Percentiles rank a stretch among this genome's conserved stretches.
Evolutionary conservation across 192 early-diverging fungal genomes (phyloP).

Genomic region (Coemansia sp.): DNA sequence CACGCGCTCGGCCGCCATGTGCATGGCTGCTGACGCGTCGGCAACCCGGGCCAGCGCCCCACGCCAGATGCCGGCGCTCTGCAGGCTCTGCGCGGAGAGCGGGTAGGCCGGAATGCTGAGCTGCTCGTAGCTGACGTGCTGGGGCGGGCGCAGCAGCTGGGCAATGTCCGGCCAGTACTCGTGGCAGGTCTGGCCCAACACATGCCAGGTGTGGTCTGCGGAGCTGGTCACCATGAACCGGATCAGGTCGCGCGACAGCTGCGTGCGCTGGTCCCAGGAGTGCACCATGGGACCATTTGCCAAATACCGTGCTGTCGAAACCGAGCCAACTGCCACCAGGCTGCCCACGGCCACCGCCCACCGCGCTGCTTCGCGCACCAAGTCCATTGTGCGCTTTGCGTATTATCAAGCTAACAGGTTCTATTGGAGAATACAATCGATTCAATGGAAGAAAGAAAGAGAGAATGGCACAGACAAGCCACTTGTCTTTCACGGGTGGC

Average conservation of each 20-base stretch:
- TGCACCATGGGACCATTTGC: constrained; percentile 2
- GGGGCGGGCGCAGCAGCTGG: not conserved
- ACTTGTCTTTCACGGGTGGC: no score
- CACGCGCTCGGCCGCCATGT: constrained; percentile 11
- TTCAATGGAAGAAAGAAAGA: no score
- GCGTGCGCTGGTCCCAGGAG: constrained; percentile 17
- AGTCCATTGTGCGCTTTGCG: no score
- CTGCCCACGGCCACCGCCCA: not conserved
- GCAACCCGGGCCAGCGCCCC: constrained; percentile 1
- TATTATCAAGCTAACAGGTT: no score
- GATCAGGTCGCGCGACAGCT: constrained; percentile 23
- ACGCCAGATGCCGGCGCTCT: constrained; percentile 6
- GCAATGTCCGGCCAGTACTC: constrained; percentile 1
- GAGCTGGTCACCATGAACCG: constrained; percentile 1
- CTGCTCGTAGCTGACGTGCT: not conserved
- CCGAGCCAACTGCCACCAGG: not conserved
- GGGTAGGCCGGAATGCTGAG: constrained; percentile 1
- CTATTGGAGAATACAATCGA: no score
- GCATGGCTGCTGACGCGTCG: not conserved
- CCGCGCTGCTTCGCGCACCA: not conserved
- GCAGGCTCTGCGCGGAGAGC: not conserved
- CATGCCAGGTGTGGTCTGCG: not conserved
- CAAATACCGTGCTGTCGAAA: constrained; percentile 1
- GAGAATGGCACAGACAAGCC: not conserved
- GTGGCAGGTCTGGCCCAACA: not conserved